A percentile compares a stretch with the other conserved stretches of the same genome.
Conservation (phyloP, 495 filamentous ascomycete species). For the Paragyromitra xinjiangensis region DNA sequence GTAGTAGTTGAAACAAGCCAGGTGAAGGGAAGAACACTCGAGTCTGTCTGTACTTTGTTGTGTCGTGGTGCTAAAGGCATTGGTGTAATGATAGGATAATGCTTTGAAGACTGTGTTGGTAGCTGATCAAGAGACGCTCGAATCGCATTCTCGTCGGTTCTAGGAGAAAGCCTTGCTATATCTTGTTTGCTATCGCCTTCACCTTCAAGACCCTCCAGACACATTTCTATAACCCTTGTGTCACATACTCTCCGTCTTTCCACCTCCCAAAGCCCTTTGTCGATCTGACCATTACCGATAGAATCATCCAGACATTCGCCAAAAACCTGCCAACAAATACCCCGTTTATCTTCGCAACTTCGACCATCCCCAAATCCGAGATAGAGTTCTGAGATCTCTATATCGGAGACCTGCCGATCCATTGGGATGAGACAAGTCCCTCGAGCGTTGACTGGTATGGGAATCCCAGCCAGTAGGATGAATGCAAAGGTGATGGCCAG, state of each 20-base stretch:
- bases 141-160: not conserved
- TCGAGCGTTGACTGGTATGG: not conserved
- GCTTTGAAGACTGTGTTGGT: not conserved
- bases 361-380: not conserved
- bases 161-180: not conserved
- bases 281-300: not conserved
- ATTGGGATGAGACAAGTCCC: not conserved
- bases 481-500: not conserved
- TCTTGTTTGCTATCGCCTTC: not conserved
- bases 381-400: not conserved
- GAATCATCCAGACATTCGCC: not conserved
- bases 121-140: not conserved
- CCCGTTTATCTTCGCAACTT: not conserved
- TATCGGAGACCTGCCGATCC: not conserved
- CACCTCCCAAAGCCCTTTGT: not conserved
- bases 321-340: not conserved
- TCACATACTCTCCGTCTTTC: not conserved
- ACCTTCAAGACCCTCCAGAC: not conserved
- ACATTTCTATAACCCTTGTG: not conserved
- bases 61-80: not conserved
- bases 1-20: not conserved
- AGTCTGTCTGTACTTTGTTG: not conserved
- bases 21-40: not conserved
- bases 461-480: not conserved
- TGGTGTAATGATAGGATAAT: not conserved